Conservation (phyloP, 148 eudicot genomes). For the Chenopodium formosanum region DNA sequence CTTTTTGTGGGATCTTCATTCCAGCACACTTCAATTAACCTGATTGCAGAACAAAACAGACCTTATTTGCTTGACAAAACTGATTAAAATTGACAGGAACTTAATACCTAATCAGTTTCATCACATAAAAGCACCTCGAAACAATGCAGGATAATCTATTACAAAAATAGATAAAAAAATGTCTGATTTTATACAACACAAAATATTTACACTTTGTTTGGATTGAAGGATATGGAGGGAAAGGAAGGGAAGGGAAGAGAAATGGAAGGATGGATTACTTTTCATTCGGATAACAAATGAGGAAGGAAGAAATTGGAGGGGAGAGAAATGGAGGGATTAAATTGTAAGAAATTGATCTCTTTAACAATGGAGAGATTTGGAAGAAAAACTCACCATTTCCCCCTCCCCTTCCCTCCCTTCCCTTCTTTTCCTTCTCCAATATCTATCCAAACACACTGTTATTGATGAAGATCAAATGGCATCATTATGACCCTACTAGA, state of each 20-base stretch:
- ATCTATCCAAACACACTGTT: no score
- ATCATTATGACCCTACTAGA: background rate
- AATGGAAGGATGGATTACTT: no score
- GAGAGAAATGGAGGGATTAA: no score
- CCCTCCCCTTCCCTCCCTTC: no score
- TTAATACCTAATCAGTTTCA: background rate
- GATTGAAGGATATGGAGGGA: no score
- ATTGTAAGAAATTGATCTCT: no score
- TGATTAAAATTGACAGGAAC: background rate
- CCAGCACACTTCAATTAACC: conserved; percentile 95
- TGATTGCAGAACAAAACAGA: conserved; percentile 28
- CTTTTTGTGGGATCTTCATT: conserved; percentile 63
- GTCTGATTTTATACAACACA: background rate
- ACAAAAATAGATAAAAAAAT: background rate
- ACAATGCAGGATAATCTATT: background rate
- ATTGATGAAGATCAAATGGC: background rate
- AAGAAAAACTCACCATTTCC: no score
- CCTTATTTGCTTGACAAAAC: background rate
- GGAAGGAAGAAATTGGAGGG: no score
- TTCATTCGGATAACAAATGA: no score
- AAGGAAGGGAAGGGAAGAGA: no score
- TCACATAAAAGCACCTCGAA: background rate
- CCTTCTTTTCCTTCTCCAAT: no score
- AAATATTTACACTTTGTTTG: background rate
- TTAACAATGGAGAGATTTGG: no score